phyloP scores from a whole-genome alignment of 1,284 basidiomycete genomes.

The Peniophora sp. region DNA sequence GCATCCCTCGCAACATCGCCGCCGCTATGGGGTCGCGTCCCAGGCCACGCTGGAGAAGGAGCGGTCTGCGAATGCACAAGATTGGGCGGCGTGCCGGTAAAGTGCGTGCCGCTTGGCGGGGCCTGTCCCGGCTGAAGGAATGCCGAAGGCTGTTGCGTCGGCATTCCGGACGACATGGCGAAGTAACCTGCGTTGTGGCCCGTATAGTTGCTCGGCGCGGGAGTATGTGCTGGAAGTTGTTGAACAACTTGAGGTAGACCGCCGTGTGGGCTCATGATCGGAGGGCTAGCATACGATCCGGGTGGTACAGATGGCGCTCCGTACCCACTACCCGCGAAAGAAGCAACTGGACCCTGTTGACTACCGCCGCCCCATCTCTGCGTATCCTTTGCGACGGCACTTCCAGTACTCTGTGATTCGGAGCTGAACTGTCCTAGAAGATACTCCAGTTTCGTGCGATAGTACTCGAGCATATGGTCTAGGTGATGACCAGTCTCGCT shows the following conservation, averaged over 20 bases:
- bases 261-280: neutral
- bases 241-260: neutral
- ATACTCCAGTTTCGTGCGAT: constrained; percentile 22
- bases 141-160: neutral
- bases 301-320: neutral
- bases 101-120: too few species aligned
- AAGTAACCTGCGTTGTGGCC: neutral
- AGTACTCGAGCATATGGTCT: constrained; percentile 18
- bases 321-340: neutral
- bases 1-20: too few species aligned
- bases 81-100: neutral
- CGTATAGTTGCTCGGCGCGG: too few species aligned
- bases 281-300: neutral
- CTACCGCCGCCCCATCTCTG: neutral
- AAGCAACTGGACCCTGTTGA: neutral
- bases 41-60: neutral
- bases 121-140: neutral
- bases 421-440: neutral
- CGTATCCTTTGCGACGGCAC: neutral
- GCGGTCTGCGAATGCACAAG: neutral
- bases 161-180: neutral
- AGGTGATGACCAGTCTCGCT: constrained; percentile 22
- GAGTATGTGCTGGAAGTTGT: too few species aligned
- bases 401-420: too few species aligned
- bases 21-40: too few species aligned